Percentiles rank a stretch among this genome's conserved stretches.
phyloP scores from a whole-genome alignment of 495 filamentous ascomycete genomes.

The Lichenothelia convexa region DNA sequence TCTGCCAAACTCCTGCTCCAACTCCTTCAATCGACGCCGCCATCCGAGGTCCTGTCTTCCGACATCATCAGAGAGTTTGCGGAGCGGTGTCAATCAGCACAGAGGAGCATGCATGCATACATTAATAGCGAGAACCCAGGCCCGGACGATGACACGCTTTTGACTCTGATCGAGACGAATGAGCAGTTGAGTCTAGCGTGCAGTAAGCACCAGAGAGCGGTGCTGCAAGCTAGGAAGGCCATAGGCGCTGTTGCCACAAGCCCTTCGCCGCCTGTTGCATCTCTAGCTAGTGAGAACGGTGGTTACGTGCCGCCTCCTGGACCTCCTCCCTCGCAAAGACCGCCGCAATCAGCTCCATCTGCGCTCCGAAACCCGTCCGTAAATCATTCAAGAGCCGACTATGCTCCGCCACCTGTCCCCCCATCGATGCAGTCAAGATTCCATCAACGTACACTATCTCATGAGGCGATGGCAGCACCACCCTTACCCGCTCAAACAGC shows the following conservation, averaged over 20 bases:
- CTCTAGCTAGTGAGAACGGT: too few species aligned
- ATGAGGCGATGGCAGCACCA: not conserved
- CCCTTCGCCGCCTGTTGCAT: not conserved
- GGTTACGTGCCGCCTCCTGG: too few species aligned
- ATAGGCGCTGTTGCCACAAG: slow-evolving; percentile 3
- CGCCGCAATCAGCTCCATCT: not conserved
- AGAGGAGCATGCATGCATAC: slow-evolving; percentile 61
- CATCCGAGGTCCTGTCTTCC: slow-evolving; percentile 53
- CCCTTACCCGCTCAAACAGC: not conserved
- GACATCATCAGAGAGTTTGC: slow-evolving; percentile 86
- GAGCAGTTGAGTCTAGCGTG: slow-evolving; percentile 65
- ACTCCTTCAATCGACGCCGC: slow-evolving; percentile 65
- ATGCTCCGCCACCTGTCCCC: not conserved
- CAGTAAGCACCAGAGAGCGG: slow-evolving; percentile 61
- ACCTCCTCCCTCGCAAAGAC: too few species aligned
- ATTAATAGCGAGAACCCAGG: slow-evolving; percentile 59
- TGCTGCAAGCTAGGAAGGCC: slow-evolving; percentile 44
- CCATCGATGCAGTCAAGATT: not conserved
- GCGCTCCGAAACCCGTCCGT: not conserved
- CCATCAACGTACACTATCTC: not conserved
- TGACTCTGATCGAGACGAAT: slow-evolving; percentile 84
- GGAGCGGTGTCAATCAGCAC: slow-evolving; percentile 67
- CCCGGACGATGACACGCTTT: slow-evolving; percentile 83
- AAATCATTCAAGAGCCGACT: not conserved
- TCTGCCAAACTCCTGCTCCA: slow-evolving; percentile 82